Evolutionary conservation across 202 grass and related monocot genomes (phyloP).

Genomic region (Setaria italica): DNA sequence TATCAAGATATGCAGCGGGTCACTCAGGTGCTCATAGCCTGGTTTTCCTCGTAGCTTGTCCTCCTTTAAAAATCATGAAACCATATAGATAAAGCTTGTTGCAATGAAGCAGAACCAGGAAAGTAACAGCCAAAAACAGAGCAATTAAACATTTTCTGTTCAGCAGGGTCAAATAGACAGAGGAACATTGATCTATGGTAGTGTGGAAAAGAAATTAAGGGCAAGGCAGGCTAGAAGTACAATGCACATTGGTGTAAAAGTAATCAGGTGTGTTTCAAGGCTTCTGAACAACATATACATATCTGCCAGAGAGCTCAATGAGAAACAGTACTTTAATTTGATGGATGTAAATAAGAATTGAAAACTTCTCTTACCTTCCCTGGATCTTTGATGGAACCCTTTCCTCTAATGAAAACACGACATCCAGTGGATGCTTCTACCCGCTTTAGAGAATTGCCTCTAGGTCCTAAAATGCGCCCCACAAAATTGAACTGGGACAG

Average conservation of each 20-base stretch:
- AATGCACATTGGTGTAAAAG: slow-evolving; percentile 1
- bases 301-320: slow-evolving; percentile 16
- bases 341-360: slow-evolving; percentile 20
- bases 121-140: background rate
- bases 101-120: slow-evolving; percentile 26
- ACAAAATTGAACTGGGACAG: slow-evolving; percentile 87
- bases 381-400: slow-evolving; percentile 97
- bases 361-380: slow-evolving; percentile 77
- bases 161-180: background rate
- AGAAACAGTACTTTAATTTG: background rate
- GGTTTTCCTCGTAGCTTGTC: slow-evolving; percentile 90
- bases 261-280: background rate
- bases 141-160: slow-evolving; percentile 15
- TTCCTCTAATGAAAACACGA: slow-evolving; percentile 98
- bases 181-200: background rate
- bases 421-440: slow-evolving; percentile 97
- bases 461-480: slow-evolving; percentile 88
- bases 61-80: slow-evolving; percentile 74
- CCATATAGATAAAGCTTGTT: slow-evolving; percentile 33
- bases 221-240: background rate
- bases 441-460: slow-evolving; percentile 96
- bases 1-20: slow-evolving; percentile 94
- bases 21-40: slow-evolving; percentile 92
- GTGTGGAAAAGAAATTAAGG: background rate
- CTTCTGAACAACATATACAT: slow-evolving; percentile 1